A percentile compares a stretch with the other conserved stretches of the same genome.
phyloP scores from a whole-genome alignment of 2,329 filamentous ascomycete species.

The Diaporthe sp. region DNA sequence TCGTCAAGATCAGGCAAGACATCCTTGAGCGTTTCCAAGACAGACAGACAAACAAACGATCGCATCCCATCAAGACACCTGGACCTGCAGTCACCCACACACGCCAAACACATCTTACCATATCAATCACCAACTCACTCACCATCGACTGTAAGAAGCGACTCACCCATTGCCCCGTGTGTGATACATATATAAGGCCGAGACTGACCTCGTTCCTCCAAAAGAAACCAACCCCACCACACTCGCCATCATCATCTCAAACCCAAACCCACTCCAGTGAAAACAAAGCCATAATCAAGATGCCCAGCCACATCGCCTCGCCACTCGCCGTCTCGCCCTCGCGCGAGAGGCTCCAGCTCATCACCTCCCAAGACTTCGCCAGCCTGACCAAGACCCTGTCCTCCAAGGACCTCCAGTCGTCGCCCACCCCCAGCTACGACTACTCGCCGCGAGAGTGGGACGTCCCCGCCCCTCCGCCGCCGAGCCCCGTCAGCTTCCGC shows the following conservation, averaged over 20 bases:
- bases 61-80: constrained; percentile 8
- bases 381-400: constrained; percentile 65
- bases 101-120: constrained; percentile 7
- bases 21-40: neutral
- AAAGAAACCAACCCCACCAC: neutral
- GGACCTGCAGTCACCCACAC: constrained; percentile 3
- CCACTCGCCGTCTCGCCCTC: constrained; percentile 62
- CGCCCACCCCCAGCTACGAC: constrained; percentile 61
- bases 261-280: neutral
- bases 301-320: constrained; percentile 57
- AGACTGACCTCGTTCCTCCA: neutral
- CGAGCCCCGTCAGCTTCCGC: constrained; percentile 73
- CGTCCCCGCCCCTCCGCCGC: constrained; percentile 74
- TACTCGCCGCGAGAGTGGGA: constrained; percentile 72
- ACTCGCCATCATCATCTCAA: neutral
- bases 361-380: constrained; percentile 64
- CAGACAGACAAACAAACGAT: constrained; percentile 18
- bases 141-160: constrained; percentile 17
- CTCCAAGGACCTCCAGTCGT: constrained; percentile 56
- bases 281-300: constrained; percentile 45
- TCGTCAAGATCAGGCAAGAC: constrained; percentile 11
- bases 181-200: neutral
- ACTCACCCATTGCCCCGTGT: neutral
- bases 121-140: constrained; percentile 11
- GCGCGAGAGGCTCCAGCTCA: constrained; percentile 58